A percentile compares a stretch with the other conserved stretches of the same genome.
phyloP scores from a whole-genome alignment of 257 asterid genomes.

The Scutellaria galericulata region DNA sequence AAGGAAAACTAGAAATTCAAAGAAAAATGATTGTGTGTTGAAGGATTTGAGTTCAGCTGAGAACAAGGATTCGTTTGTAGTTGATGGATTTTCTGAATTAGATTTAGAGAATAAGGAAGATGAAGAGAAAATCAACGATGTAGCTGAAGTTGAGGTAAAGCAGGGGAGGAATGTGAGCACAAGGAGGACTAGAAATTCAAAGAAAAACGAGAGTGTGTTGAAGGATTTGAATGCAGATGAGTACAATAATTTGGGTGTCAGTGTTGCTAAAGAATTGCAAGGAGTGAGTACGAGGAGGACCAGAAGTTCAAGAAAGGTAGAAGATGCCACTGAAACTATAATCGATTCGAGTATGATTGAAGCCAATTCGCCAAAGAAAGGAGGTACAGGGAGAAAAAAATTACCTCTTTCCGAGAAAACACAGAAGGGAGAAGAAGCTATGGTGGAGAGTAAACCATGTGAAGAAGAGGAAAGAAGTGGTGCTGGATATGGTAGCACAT shows the following conservation, averaged over 20 bases:
- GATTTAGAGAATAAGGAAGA: constrained; percentile 33
- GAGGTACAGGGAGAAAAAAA: constrained; percentile 41
- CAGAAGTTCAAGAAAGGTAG: constrained; percentile 44
- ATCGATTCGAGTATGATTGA: constrained; percentile 38
- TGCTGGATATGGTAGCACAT: constrained; percentile 39
- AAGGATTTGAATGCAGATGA: constrained; percentile 29
- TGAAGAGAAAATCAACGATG: constrained; percentile 28
- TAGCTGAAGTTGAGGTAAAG: constrained; percentile 40
- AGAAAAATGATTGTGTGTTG: constrained; percentile 18
- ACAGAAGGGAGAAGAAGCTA: constrained; percentile 39
- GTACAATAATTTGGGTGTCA: constrained; percentile 25
- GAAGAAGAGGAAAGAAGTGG: constrained; percentile 25
- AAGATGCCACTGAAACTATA: constrained; percentile 2
- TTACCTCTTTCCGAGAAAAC: constrained; percentile 32
- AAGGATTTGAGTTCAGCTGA: constrained; percentile 30
- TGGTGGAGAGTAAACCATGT: constrained; percentile 14
- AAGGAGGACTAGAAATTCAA: constrained; percentile 38
- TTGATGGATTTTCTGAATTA: constrained; percentile 47
- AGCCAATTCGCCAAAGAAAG: constrained; percentile 25
- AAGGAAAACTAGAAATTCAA: constrained; percentile 38
- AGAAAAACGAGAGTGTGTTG: constrained; percentile 18
- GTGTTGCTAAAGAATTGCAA: constrained; percentile 20
- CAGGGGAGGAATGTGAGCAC: constrained; percentile 23
- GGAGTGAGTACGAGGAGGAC: constrained; percentile 47
- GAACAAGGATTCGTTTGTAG: constrained; percentile 3